Conservation (phyloP, 116 monocot genomes). For the Posidonia oceanica region DNA sequence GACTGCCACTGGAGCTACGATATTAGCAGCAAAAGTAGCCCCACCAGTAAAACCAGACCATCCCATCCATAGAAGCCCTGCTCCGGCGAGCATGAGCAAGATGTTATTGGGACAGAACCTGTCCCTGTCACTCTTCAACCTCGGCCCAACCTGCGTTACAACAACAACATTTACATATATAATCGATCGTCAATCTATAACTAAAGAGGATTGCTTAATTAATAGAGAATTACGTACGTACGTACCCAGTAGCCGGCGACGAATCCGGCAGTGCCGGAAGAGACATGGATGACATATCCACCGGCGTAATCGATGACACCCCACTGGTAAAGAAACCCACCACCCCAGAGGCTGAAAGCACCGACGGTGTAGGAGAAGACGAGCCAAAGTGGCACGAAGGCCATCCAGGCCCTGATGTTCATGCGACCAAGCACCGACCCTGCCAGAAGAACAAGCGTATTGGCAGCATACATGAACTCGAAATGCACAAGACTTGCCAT, state of each 20-base stretch:
- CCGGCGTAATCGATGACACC: slow-evolving; percentile 86
- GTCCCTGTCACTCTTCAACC: slow-evolving; percentile 23
- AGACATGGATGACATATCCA: slow-evolving; percentile 81
- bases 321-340: slow-evolving; percentile 82
- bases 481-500: slow-evolving; percentile 73
- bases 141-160: slow-evolving; percentile 12
- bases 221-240: background rate
- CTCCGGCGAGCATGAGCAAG: slow-evolving; percentile 29
- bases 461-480: slow-evolving; percentile 64
- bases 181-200: background rate
- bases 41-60: slow-evolving; percentile 50
- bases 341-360: slow-evolving; percentile 70
- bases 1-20: slow-evolving; percentile 21
- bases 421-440: slow-evolving; percentile 70
- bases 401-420: slow-evolving; percentile 79
- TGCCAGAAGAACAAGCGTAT: slow-evolving; percentile 60
- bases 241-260: slow-evolving; percentile 78
- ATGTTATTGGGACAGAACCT: slow-evolving; percentile 34
- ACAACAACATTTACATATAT: background rate
- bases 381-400: slow-evolving; percentile 71
- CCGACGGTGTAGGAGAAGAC: slow-evolving; percentile 76
- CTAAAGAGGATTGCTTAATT: background rate
- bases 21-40: slow-evolving; percentile 21
- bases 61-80: slow-evolving; percentile 32
- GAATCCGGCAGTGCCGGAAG: slow-evolving; percentile 72